A percentile compares a stretch with the other conserved stretches of the same genome.
Conservation (phyloP, 2,329 filamentous ascomycete genomes). For the Trichoderma asperellum region DNA sequence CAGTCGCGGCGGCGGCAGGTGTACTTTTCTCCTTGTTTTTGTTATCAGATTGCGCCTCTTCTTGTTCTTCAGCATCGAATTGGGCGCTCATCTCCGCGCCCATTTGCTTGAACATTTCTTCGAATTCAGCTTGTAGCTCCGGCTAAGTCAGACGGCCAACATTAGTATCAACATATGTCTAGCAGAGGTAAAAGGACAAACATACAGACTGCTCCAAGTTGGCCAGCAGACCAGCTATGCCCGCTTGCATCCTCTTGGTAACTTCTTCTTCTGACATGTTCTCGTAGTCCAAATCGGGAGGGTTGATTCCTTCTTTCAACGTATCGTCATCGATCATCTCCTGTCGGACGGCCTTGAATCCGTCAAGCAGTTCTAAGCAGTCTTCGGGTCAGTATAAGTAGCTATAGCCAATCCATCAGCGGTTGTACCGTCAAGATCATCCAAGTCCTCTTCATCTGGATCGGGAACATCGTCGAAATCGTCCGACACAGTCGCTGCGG, state of each 20-base stretch:
- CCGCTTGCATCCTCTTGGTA: constrained; percentile 81
- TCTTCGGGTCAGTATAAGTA: background rate
- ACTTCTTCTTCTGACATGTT: constrained; percentile 74
- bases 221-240: constrained; percentile 82
- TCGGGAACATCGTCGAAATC: constrained; percentile 69
- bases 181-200: background rate
- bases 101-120: constrained; percentile 75
- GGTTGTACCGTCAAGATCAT: constrained; percentile 81
- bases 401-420: background rate
- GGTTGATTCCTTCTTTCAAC: constrained; percentile 44
- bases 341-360: constrained; percentile 60
- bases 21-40: background rate
- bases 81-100: constrained; percentile 63
- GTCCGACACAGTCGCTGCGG: constrained; percentile 30
- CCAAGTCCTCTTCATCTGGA: constrained; percentile 88
- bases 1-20: background rate
- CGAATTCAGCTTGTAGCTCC: constrained; percentile 79
- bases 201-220: constrained; percentile 66
- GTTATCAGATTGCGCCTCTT: background rate
- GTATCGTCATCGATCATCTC: constrained; percentile 22
- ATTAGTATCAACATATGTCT: background rate
- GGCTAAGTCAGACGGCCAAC: constrained; percentile 45
- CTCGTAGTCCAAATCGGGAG: constrained; percentile 58
- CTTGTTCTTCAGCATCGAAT: constrained; percentile 38
- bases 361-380: constrained; percentile 79